phyloP scores from a whole-genome alignment of 2,329 filamentous ascomycete genomes.

The Trichoderma gracile region DNA sequence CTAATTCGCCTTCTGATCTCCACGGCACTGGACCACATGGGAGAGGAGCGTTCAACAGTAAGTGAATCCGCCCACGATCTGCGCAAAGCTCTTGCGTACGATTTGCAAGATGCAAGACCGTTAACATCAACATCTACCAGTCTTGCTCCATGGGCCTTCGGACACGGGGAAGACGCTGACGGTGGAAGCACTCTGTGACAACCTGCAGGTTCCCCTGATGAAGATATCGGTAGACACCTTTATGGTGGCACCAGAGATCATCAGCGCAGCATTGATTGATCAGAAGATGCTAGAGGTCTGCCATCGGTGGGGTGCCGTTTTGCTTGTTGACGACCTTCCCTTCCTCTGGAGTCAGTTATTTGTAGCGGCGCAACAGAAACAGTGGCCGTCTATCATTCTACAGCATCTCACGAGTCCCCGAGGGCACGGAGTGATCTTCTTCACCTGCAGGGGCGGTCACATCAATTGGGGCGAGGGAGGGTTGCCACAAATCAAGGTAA shows the following conservation, averaged over 20 bases:
- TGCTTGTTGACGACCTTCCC: conserved; percentile 71
- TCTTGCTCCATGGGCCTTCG: conserved; percentile 79
- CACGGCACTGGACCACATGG: conserved; percentile 84
- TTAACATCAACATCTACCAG: conserved; percentile 31
- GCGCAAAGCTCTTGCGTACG: not conserved
- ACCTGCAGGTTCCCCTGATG: conserved; percentile 79
- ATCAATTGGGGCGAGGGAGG: no score
- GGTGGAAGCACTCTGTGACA: conserved; percentile 81
- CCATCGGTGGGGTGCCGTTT: conserved; percentile 80
- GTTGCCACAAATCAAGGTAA: no score
- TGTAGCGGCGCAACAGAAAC: no score
- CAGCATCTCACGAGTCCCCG: no score
- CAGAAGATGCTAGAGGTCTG: conserved; percentile 85
- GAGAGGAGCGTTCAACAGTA: conserved; percentile 76
- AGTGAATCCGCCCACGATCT: conserved; percentile 30
- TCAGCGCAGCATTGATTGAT: not conserved
- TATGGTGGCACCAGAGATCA: not conserved
- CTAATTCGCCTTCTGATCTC: conserved; percentile 76
- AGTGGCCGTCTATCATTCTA: no score
- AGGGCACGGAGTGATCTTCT: no score
- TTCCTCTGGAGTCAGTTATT: no score
- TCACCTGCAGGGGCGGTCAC: no score
- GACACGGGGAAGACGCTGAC: conserved; percentile 89
- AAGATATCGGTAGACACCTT: conserved; percentile 81
- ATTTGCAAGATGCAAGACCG: not conserved